These are phyloP conservation scores for Phaffomyces antillensis DNA, from an alignment of 805 yeast genomes.

Conservation along the genomic window DNA sequence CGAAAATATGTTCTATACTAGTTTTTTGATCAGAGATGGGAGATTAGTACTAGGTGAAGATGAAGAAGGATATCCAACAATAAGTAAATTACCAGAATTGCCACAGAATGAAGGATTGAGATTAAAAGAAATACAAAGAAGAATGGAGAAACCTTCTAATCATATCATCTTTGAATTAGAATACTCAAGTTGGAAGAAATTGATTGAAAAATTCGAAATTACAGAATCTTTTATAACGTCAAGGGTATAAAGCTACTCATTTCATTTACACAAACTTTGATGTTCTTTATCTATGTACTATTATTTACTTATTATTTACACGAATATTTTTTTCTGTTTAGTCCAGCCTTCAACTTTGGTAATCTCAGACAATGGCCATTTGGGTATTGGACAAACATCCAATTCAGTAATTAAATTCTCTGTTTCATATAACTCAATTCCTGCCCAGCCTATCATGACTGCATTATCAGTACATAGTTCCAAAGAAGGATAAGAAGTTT, in stretches of 20 bases:
- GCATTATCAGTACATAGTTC: slow-evolving; percentile 90
- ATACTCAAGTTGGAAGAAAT: slow-evolving; percentile 52
- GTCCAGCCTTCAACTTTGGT: slow-evolving; percentile 46
- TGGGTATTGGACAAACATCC: slow-evolving; percentile 56
- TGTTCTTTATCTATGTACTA: background rate
- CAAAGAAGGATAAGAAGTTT: slow-evolving; percentile 60
- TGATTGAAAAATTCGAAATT: slow-evolving; percentile 50
- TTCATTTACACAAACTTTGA: background rate
- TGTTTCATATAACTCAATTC: slow-evolving; percentile 72
- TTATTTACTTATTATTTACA: background rate
- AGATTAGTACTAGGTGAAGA: slow-evolving; percentile 49
- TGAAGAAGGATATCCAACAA: slow-evolving; percentile 37
- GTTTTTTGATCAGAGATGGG: slow-evolving; percentile 75
- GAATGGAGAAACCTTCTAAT: slow-evolving; percentile 27
- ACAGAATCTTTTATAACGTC: slow-evolving; percentile 46
- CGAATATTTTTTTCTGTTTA: background rate
- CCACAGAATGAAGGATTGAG: slow-evolving; percentile 21
- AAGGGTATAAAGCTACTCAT: slow-evolving; percentile 18
- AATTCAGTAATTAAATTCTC: slow-evolving; percentile 37
- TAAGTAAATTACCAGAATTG: slow-evolving; percentile 27
- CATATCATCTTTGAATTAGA: slow-evolving; percentile 75
- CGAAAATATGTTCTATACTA: slow-evolving; percentile 77
- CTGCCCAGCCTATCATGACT: slow-evolving; percentile 97
- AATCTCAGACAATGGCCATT: slow-evolving; percentile 71
- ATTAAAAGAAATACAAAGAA: slow-evolving; percentile 20